These are phyloP conservation scores for Vickermania spadyakhi DNA, from an alignment of 208 protist species.

Conservation along the genomic window DNA sequence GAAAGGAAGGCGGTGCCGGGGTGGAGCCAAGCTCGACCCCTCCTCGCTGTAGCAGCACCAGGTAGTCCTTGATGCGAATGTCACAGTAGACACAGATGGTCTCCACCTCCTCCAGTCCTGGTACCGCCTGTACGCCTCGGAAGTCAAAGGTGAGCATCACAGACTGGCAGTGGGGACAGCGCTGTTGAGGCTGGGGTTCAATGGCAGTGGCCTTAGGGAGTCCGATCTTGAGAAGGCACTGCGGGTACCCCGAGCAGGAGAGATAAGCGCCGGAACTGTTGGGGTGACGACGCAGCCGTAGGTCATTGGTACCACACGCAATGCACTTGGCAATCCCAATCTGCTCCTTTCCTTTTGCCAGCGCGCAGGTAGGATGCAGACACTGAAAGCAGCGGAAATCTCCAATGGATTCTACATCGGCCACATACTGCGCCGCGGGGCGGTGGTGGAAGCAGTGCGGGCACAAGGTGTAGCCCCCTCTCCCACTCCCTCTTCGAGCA, in stretches of 20 bases:
- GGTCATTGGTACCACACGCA: conserved; percentile 47
- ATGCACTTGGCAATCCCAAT: conserved; percentile 51
- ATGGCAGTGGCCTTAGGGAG: conserved; percentile 52
- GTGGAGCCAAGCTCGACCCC: not conserved
- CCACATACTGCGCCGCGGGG: conserved; percentile 14
- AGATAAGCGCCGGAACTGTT: conserved; percentile 29
- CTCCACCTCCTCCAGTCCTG: conserved; percentile 51
- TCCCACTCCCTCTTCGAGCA: conserved; percentile 6
- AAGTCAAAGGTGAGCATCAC: conserved; percentile 78
- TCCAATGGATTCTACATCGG: conserved; percentile 11
- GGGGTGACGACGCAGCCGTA: conserved; percentile 50
- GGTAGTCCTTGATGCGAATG: conserved; percentile 65
- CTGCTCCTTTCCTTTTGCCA: conserved; percentile 55
- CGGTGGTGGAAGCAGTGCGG: conserved; percentile 69
- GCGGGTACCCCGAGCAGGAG: conserved; percentile 61
- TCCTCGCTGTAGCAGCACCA: conserved; percentile 38
- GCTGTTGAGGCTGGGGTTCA: conserved; percentile 24
- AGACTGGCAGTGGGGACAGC: conserved; percentile 45
- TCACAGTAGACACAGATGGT: conserved; percentile 75
- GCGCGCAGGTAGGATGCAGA: conserved; percentile 43
- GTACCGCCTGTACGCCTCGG: conserved; percentile 43
- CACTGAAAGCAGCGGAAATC: conserved; percentile 85
- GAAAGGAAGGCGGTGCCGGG: not conserved
- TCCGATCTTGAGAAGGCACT: conserved; percentile 37
- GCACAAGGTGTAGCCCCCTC: conserved; percentile 68